Evolutionary conservation across 192 early-diverging fungal genomes (phyloP), one percentile per base, ranked within the genome.

Genomic region (Backusella morwellensis): DNA sequence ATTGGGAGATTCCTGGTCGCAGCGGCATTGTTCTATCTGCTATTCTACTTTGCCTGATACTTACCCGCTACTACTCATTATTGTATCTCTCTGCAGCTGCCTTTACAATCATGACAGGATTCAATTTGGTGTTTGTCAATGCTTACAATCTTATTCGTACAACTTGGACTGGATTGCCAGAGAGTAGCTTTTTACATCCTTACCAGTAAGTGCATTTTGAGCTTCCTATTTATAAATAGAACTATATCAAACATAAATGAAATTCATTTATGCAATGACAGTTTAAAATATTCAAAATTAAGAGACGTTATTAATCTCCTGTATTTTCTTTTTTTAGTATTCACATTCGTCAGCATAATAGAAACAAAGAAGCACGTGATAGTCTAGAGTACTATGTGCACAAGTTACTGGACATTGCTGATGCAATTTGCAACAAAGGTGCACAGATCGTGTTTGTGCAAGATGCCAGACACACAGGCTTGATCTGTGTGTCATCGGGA

Each of bases 111-210:
- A 32, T 74, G 8, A 83, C 77, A 23, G 81, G 81, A 17, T 35
- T 74, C 35, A 83, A 83, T 50, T 83, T 77, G 70, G 69, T 75
- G 19, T 82, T 78, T 72, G 81, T 82, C 38, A 82, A 78, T 17
- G n/a, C 42, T 8, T 59, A 78, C 34, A 74, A 73, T 0, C 74
- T 75, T 29, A 54, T 74, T 32, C 66, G 78, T n/a, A 50, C 52
- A 19, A 15, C 72, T 1, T 52, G 78, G 38, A 69, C 47, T 34
- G 77, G 81, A 14, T 59, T 66, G 21, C 40, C 75, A 17, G 15
- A 59, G 6, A 12, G 59, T 14, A 59, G 54, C 14, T 38, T 78
- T 6, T 34, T 69, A 50, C 72, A 82, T 26, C 81, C 81, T 29
- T 74, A 82, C 35, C 74, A 56, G 81, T 82, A 78, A 67, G 52